Base-by-base conservation (phyloP, 2,329 filamentous ascomycete species). In the Penicillium corylophilum region DNA sequence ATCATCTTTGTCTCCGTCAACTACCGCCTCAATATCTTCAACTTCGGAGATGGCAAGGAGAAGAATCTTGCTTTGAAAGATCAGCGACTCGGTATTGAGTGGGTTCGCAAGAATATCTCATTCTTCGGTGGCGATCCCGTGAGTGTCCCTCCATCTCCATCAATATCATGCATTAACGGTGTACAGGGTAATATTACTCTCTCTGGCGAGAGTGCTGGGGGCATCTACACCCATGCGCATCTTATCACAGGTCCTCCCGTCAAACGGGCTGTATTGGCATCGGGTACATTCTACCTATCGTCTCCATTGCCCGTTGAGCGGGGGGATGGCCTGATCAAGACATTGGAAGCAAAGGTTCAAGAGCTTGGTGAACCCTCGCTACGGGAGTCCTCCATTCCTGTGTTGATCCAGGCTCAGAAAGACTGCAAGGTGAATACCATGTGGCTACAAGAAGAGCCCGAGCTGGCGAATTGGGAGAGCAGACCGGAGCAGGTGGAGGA, bases 151-250 rank as follows among this genome's bases (percentile, higher is more conserved):
- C 6, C 18, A n/a, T 24, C 10, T 16, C 10, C 9, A 22, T 8
- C 13, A 1, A 4, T 35, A 12, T 12, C 10, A n/a, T 6, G 23
- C 31, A 16, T 40, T 59, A 5, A 53, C 9, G 8, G 5, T 44
- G 0, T 10, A 4, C 28, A 76, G 71, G 20, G 64, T 2, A 69
- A 70, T 20, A 69, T 79, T 6, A 78, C 75, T 0, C 48, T 79
- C 2, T 69, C 69, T 0, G 76, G 76, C 4, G 76, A 79, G 53
- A 79, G 76, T 40, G 76, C 77, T 0, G 77, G 76, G 0, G 77
- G 72, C 2, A 66, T 78, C 1, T 77, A 77, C 22, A 67, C 64
- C 4, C 77, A 79, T 56, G 76, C 74, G 1, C 75, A 74, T 59
- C 35, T 73, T 13, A 64, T 71, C 18, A 63, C 64, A 1, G 67